Percentiles rank a stretch among this genome's conserved stretches.
These are phyloP conservation scores for Mortierella sp. DNA, from an alignment of 371 early-diverging fungal species.

Conservation along the genomic window DNA sequence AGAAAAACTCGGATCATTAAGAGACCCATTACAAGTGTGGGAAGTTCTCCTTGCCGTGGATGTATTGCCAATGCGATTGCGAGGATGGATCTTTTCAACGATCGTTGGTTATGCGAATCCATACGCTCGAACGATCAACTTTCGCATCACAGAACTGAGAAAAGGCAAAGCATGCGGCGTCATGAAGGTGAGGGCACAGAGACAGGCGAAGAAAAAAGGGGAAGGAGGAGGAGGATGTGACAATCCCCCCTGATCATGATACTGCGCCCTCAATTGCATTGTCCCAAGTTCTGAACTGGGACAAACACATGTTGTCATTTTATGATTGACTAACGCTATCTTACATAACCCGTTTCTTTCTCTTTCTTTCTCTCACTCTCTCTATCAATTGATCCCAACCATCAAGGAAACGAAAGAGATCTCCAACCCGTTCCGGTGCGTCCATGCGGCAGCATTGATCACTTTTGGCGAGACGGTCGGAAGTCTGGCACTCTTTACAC, in stretches of 20 bases:
- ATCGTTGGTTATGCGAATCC: conserved; percentile 49
- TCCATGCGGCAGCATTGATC: conserved; percentile 66
- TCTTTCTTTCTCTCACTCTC: not conserved
- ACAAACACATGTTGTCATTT: too few relatives aligned
- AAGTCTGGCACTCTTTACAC: conserved; percentile 61
- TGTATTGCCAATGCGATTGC: conserved; percentile 35
- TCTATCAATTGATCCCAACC: not conserved
- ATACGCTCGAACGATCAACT: conserved; percentile 40
- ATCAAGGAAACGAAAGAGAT: conserved; percentile 35
- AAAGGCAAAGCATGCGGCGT: conserved; percentile 52
- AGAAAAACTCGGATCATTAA: conserved; percentile 24
- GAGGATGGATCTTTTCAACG: conserved; percentile 47
- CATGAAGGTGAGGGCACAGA: conserved; percentile 37
- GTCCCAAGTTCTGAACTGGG: too few relatives aligned
- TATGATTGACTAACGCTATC: too few relatives aligned
- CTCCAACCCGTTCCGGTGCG: conserved; percentile 53
- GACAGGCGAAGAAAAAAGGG: conserved; percentile 5
- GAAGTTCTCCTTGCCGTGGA: conserved; percentile 31
- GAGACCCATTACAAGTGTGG: conserved; percentile 48
- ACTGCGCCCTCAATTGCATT: not conserved
- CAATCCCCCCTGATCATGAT: not conserved
- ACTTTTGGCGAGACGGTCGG: conserved; percentile 75
- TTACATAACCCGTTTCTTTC: not conserved
- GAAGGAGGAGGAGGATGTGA: not conserved
- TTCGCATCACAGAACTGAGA: conserved; percentile 47